A percentile compares a stretch with the other conserved stretches of the same genome.
Evolutionary conservation across 1,284 basidiomycete species (phyloP).

Genomic region (Vanrija pseudolonga): DNA sequence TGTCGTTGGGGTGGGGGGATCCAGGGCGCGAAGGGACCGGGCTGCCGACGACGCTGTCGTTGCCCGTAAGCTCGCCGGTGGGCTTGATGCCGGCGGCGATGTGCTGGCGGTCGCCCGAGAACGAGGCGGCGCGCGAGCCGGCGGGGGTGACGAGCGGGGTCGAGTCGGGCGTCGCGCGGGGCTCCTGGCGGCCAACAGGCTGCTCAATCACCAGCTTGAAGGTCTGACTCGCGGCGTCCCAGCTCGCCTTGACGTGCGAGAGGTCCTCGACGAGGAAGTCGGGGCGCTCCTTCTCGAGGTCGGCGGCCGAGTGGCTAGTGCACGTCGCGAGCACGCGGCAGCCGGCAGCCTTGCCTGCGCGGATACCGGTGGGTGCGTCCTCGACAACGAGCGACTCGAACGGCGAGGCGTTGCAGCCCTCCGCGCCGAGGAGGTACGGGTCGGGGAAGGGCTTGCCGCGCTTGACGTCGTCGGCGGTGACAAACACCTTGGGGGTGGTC

Average conservation of each 20-base stretch:
- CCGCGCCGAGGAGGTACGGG: conserved; percentile 52
- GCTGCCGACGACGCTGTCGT: conserved; percentile 47
- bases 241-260: conserved; percentile 43
- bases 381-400: conserved; percentile 50
- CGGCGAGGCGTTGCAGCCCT: conserved; percentile 43
- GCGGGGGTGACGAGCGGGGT: conserved; percentile 50
- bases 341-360: conserved; percentile 51
- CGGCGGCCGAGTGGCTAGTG: conserved; percentile 49
- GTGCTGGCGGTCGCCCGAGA: conserved; percentile 32
- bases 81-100: conserved; percentile 10
- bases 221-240: conserved; percentile 40
- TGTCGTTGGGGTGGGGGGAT: conserved; percentile 27
- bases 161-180: conserved; percentile 45
- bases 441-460: conserved; percentile 64
- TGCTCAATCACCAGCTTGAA: conserved; percentile 48
- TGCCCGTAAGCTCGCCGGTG: conserved; percentile 43
- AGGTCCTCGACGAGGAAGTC: conserved; percentile 51
- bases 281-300: conserved; percentile 49
- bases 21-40: conserved; percentile 38
- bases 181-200: conserved; percentile 42
- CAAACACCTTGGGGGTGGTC: conserved; percentile 48
- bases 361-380: conserved; percentile 53
- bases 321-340: conserved; percentile 50
- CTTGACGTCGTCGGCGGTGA: conserved; percentile 52
- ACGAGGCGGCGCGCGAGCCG: conserved; percentile 40